Base-by-base conservation (phyloP, 768 basidiomycete species). In the Mycena kentingensis region DNA sequence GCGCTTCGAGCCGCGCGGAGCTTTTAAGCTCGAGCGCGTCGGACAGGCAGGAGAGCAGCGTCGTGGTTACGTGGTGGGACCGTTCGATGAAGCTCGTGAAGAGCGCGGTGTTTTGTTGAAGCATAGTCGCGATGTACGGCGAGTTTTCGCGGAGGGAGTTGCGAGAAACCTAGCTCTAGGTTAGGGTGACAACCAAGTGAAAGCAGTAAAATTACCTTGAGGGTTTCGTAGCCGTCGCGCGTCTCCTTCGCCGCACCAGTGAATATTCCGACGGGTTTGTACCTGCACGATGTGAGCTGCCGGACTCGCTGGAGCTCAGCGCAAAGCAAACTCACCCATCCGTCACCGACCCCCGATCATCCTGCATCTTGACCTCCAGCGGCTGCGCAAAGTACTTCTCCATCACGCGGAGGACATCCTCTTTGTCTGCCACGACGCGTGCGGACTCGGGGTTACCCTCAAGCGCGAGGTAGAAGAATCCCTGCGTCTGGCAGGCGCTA, bases 381-480 rank as follows among this genome's bases (percentile, higher is more conserved):
- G 54, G 47, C 41, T 55, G 38, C 35, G 36, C 47, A 24, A 55
- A 55, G 44, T 55, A 55, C n/a, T 51, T 44, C 48, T 55, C 43
- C 54, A 55, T 55, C 26, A 55, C 39, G 34, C 49, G 49, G 37
- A 55, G 42, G 26, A 55, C 49, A 25, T 41, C 48, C 6, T 55
- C 22, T 31, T 56, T 42, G 49, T 56, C 55, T 38, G 41, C 43
- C 32, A 56, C 39, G 25, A 55, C 46, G 38, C 42, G 35, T 18
- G 32, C 38, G 26, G 49, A 50, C 31, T 39, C 27, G 35, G 45
- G 21, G 31, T 42, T 35, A 43, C 49, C 49, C 38, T 56, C 41
- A 37, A 56, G 55, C 28, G 43, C 55, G 41, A 56, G 55, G 42
- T 56, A 56, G 35, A 56, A 56, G 38, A 56, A 56, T 22, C 55